These are phyloP conservation scores for Pseudogymnoascus sp. DNA, from an alignment of 2,329 filamentous ascomycete genomes.

Conservation along the genomic window DNA sequence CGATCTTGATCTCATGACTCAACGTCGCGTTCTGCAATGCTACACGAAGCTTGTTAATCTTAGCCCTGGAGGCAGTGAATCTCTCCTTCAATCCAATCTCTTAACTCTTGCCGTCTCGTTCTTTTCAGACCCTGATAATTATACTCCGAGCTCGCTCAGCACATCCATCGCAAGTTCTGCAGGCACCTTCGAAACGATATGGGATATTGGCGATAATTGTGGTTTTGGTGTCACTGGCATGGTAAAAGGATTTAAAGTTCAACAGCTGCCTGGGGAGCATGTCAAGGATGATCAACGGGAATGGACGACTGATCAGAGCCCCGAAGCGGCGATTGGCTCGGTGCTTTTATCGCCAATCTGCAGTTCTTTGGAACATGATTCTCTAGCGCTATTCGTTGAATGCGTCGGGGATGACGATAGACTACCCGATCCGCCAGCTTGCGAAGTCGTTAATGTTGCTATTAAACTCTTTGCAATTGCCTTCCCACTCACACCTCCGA, in stretches of 20 bases:
- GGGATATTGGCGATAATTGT: conserved; percentile 91
- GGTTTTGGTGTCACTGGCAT: conserved; percentile 89
- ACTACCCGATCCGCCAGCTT: conserved; percentile 73
- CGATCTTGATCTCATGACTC: conserved; percentile 88
- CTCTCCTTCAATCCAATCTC: conserved; percentile 82
- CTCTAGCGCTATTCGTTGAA: conserved; percentile 66
- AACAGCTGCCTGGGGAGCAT: conserved; percentile 62
- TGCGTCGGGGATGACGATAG: conserved; percentile 35
- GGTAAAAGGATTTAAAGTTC: conserved; percentile 67
- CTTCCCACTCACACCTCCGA: conserved; percentile 78
- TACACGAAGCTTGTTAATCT: conserved; percentile 87
- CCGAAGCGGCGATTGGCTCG: conserved; percentile 58
- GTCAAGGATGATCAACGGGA: conserved; percentile 44
- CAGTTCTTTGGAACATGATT: conserved; percentile 81
- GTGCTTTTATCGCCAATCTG: conserved; percentile 65
- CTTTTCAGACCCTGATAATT: conserved; percentile 88
- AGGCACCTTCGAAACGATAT: conserved; percentile 84
- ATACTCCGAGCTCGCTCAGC: conserved; percentile 75
- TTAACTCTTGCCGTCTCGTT: conserved; percentile 82
- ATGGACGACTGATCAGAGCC: conserved; percentile 46
- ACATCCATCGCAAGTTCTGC: conserved; percentile 86
- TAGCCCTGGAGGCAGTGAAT: conserved; percentile 79
- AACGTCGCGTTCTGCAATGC: conserved; percentile 86
- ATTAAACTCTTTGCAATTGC: conserved; percentile 90
- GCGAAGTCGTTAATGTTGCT: conserved; percentile 88